phyloP scores from a whole-genome alignment of 2,329 filamentous ascomycete species.

The Fusarium sp. region DNA sequence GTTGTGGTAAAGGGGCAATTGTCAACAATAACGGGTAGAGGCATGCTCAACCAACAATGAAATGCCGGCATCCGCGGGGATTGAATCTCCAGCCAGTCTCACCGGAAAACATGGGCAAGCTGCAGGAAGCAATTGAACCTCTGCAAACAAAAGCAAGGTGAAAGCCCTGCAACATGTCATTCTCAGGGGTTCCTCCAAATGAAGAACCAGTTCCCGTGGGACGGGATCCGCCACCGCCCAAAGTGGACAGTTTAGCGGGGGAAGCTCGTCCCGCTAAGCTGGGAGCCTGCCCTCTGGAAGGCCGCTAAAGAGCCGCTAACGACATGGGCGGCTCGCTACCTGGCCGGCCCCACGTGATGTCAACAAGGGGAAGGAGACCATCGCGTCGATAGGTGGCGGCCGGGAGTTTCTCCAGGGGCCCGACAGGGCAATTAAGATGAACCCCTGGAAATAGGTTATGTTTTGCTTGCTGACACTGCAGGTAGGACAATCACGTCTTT shows the following conservation, averaged over 20 bases:
- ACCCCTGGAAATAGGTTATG: slow-evolving; percentile 32
- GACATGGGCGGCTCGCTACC: slow-evolving; percentile 16
- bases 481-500: neutral
- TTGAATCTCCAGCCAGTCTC: neutral
- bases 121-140: neutral
- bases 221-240: slow-evolving; percentile 12
- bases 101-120: neutral
- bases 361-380: slow-evolving; percentile 9
- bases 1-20: neutral
- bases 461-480: slow-evolving; percentile 28
- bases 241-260: slow-evolving; percentile 10
- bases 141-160: slow-evolving; percentile 27
- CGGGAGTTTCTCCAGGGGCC: slow-evolving; percentile 32
- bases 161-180: slow-evolving; percentile 16
- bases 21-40: neutral
- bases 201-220: slow-evolving; percentile 20
- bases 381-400: slow-evolving; percentile 4
- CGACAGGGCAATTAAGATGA: slow-evolving; percentile 21
- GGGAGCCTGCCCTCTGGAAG: slow-evolving; percentile 4
- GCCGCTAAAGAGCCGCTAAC: slow-evolving; percentile 21
- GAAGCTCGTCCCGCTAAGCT: slow-evolving; percentile 2
- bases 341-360: slow-evolving; percentile 20
- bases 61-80: neutral
- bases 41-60: neutral
- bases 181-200: slow-evolving; percentile 27